Percentiles rank a stretch among this genome's conserved stretches.
Evolutionary conservation across 345 rosid genomes (phyloP).

Genomic region (Anastatica hierochuntica): DNA sequence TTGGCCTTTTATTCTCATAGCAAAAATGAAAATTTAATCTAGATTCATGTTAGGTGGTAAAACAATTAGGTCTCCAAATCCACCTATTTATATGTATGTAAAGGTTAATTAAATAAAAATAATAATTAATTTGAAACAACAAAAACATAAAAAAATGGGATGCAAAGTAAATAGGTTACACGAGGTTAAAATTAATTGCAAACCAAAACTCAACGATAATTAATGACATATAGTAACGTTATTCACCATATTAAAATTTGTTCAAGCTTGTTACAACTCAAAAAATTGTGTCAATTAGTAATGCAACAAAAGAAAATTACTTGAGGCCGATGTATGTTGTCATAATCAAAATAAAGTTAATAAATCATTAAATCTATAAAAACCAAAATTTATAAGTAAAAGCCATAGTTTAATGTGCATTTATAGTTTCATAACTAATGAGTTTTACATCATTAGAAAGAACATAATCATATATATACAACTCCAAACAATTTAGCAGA

Average conservation of each 20-base stretch:
- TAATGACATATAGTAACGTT: slow-evolving; percentile 10
- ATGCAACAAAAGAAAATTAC: too few relatives aligned
- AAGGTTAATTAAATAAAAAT: neutral
- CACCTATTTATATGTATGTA: slow-evolving; percentile 15
- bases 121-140: neutral
- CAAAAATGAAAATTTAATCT: slow-evolving; percentile 8
- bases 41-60: slow-evolving; percentile 26
- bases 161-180: slow-evolving; percentile 23
- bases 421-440: too few relatives aligned
- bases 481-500: too few relatives aligned
- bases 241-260: neutral
- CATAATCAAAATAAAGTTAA: too few relatives aligned
- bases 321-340: too few relatives aligned
- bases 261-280: slow-evolving; percentile 1
- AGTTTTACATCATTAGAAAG: too few relatives aligned
- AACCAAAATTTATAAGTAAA: neutral
- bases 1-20: slow-evolving; percentile 20
- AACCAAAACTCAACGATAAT: slow-evolving; percentile 11
- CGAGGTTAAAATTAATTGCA: slow-evolving; percentile 13
- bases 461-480: too few relatives aligned
- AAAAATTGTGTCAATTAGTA: too few relatives aligned
- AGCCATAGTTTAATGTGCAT: neutral
- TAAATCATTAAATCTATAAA: neutral
- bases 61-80: slow-evolving; percentile 9
- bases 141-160: slow-evolving; percentile 9